Percentiles rank a stretch among this genome's conserved stretches.
These are phyloP conservation scores for Cladosporium sp. DNA, from an alignment of 2,329 filamentous ascomycete genomes.

Conservation along the genomic window DNA sequence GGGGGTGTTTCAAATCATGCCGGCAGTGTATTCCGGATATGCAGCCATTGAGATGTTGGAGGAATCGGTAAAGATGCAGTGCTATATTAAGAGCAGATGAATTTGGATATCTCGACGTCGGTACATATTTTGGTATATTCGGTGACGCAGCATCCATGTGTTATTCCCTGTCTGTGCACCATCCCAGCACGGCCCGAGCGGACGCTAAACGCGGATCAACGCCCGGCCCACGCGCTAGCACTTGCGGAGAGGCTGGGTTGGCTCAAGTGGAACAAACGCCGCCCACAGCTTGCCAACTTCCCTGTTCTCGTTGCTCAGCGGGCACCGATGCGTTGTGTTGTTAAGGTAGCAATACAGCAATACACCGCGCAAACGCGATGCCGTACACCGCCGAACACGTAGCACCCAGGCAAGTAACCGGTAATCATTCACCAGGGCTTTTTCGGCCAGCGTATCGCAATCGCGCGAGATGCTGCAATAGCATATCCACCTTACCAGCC, in stretches of 20 bases:
- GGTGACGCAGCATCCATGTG: not conserved
- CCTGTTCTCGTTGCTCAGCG: not conserved
- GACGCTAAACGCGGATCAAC: not conserved
- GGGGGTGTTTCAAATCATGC: not conserved
- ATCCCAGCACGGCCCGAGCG: not conserved
- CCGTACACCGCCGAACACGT: constrained; percentile 15
- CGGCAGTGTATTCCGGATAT: not conserved
- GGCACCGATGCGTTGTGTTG: constrained; percentile 10
- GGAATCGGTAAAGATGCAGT: not conserved
- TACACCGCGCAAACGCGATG: constrained; percentile 4
- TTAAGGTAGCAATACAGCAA: constrained; percentile 13
- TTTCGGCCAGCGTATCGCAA: not conserved
- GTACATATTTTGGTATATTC: not conserved
- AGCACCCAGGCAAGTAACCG: constrained; percentile 14
- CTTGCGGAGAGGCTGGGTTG: not conserved
- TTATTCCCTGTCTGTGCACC: not conserved
- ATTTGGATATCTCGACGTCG: not conserved
- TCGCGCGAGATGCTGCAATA: not conserved
- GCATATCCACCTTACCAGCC: constrained; percentile 1
- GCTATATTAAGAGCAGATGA: not conserved
- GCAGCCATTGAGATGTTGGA: not conserved
- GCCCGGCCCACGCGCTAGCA: not conserved
- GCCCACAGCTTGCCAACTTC: not conserved
- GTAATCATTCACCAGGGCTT: not conserved
- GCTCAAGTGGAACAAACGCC: not conserved